Conservation (phyloP, 352 stramenopile species). For the Phytophthora nicotianae region DNA sequence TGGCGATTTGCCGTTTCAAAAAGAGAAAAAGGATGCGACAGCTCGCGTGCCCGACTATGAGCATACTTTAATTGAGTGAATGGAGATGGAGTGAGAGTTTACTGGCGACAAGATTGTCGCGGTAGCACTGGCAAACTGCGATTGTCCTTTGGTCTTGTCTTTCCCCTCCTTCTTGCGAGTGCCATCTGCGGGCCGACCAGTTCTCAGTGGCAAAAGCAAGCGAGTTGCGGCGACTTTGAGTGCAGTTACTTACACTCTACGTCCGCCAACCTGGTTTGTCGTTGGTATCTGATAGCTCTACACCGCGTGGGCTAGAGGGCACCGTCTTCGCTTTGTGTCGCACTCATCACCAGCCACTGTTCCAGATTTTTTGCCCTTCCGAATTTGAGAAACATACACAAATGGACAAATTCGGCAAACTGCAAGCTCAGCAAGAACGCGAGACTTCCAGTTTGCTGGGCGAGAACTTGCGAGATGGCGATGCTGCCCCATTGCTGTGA, state of each 20-base stretch:
- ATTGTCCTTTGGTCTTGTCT: conserved; percentile 20
- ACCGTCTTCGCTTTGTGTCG: background rate
- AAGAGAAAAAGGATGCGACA: conserved; percentile 3
- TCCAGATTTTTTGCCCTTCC: conserved; percentile 11
- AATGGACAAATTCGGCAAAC: conserved; percentile 8
- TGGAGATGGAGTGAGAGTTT: too few relatives aligned
- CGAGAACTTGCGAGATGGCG: conserved; percentile 1
- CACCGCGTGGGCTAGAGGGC: background rate
- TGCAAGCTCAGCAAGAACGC: background rate
- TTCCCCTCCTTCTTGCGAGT: conserved; percentile 3
- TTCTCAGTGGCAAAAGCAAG: background rate
- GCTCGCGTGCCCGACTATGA: conserved; percentile 11
- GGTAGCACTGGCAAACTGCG: background rate
- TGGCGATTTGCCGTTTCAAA: conserved; percentile 27
- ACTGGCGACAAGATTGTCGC: conserved; percentile 4
- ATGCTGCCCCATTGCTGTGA: background rate
- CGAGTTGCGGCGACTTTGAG: conserved; percentile 15
- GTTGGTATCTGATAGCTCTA: background rate
- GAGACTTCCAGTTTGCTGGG: too few relatives aligned
- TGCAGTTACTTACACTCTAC: conserved; percentile 22
- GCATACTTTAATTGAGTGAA: conserved; percentile 3
- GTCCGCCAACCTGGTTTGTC: conserved; percentile 10
- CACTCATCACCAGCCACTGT: conserved; percentile 2
- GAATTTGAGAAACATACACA: conserved; percentile 20
- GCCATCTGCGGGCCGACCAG: background rate